These are phyloP conservation scores for Nicotiana tabacum DNA, from an alignment of 257 asterid species.

Conservation along the genomic window DNA sequence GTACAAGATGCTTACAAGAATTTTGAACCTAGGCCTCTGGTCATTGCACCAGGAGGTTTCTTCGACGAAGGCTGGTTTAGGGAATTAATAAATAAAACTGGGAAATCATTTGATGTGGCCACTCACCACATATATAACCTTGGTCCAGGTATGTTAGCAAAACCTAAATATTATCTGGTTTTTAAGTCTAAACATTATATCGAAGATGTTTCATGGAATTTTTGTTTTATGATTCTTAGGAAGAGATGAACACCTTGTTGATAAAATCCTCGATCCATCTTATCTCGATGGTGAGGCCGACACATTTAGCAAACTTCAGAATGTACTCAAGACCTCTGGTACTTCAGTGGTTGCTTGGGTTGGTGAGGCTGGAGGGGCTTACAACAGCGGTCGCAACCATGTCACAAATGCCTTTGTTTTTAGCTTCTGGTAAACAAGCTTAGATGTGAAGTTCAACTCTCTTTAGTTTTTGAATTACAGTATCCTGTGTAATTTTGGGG, in stretches of 20 bases:
- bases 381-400: constrained; percentile 60
- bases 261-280: constrained; percentile 56
- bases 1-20: constrained; percentile 39
- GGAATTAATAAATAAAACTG: constrained; percentile 26
- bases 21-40: constrained; percentile 26
- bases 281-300: constrained; percentile 48
- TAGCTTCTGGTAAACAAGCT: constrained; percentile 59
- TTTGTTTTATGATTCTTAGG: constrained; percentile 29
- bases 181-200: neutral
- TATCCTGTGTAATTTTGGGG: neutral
- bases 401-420: constrained; percentile 69
- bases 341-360: constrained; percentile 63
- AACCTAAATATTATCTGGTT: neutral
- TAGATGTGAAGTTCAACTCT: neutral
- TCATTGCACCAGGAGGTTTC: constrained; percentile 64
- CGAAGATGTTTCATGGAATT: neutral
- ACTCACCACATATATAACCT: constrained; percentile 76
- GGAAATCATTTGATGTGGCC: constrained; percentile 30
- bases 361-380: constrained; percentile 83
- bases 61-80: constrained; percentile 51
- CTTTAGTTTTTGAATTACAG: neutral
- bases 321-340: constrained; percentile 31
- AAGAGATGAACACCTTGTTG: constrained; percentile 50
- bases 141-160: constrained; percentile 51
- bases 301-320: constrained; percentile 35